Evolutionary conservation across 83 land plant genomes (phyloP).

Genomic region (Diphasiastrum complanatum): DNA sequence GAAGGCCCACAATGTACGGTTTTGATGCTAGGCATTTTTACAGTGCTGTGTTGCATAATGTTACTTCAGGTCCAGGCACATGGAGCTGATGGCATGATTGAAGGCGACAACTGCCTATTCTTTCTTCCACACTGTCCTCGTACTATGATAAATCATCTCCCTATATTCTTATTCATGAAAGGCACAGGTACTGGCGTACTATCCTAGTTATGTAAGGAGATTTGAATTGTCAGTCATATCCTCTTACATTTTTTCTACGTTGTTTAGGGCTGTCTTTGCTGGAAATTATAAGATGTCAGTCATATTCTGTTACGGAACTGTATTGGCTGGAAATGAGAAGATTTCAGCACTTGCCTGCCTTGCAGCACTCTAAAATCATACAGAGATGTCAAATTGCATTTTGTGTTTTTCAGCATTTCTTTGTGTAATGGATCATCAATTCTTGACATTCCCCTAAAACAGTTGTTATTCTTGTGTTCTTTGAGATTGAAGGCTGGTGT

Average conservation of each 20-base stretch:
- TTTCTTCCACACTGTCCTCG: conserved; percentile 25
- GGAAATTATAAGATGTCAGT: too few species aligned
- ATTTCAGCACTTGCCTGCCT: too few species aligned
- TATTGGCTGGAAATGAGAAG: too few species aligned
- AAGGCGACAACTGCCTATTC: conserved; percentile 3
- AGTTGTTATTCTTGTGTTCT: neutral
- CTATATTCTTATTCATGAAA: conserved; percentile 16
- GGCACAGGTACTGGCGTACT: conserved; percentile 10
- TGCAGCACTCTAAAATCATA: too few species aligned
- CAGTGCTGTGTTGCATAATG: neutral
- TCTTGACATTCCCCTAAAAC: too few species aligned
- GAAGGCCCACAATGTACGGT: neutral
- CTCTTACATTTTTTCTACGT: too few species aligned
- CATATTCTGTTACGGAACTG: too few species aligned
- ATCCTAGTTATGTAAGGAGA: neutral
- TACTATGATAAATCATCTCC: neutral
- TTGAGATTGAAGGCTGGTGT: conserved; percentile 25
- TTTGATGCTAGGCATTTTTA: neutral
- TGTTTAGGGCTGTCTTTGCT: too few species aligned
- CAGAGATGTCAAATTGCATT: too few species aligned
- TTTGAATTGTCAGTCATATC: neutral
- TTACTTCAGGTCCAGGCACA: conserved; percentile 16
- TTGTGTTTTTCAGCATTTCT: too few species aligned
- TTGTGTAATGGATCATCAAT: too few species aligned
- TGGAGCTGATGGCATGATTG: conserved; percentile 18